A percentile compares a stretch with the other conserved stretches of the same genome.
These are phyloP conservation scores for Copromyces sp. DNA, from an alignment of 495 filamentous ascomycete genomes.

Conservation along the genomic window DNA sequence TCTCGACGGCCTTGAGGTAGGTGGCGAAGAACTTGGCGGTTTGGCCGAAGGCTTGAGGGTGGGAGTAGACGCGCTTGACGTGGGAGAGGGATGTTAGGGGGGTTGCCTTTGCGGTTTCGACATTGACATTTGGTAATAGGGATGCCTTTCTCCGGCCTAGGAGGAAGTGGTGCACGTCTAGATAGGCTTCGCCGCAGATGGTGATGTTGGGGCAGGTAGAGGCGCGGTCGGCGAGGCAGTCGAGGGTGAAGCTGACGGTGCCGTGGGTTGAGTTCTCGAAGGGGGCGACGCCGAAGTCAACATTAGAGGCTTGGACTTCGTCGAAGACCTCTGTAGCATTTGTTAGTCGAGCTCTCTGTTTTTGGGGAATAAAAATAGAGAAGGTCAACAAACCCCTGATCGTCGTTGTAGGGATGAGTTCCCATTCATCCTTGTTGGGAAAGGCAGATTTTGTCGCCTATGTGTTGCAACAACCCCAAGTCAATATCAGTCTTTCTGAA, in stretches of 20 bases:
- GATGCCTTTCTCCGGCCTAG: constrained; percentile 32
- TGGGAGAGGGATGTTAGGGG: constrained; percentile 35
- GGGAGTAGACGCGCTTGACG: constrained; percentile 63
- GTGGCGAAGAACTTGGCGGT: constrained; percentile 63
- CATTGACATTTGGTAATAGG: background rate
- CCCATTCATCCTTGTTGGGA: constrained; percentile 33
- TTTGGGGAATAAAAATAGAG: background rate
- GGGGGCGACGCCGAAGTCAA: constrained; percentile 72
- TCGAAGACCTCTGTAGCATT: constrained; percentile 58
- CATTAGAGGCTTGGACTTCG: constrained; percentile 53
- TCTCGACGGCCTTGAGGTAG: constrained; percentile 59
- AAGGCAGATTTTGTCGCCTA: constrained; percentile 64
- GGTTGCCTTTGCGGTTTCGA: constrained; percentile 12
- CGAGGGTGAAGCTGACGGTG: constrained; percentile 76
- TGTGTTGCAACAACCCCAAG: background rate
- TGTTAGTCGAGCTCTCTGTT: background rate
- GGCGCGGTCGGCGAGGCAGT: constrained; percentile 69
- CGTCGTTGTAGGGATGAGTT: constrained; percentile 48
- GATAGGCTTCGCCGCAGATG: constrained; percentile 72
- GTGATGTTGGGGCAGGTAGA: constrained; percentile 49
- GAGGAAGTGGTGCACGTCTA: constrained; percentile 79
- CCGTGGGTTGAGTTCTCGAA: constrained; percentile 96
- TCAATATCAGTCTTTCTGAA: background rate
- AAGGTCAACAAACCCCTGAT: constrained; percentile 43
- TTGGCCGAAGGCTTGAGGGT: constrained; percentile 92